These are phyloP conservation scores for Coemansia sp. DNA, from an alignment of 192 early-diverging fungal species.

Conservation along the genomic window DNA sequence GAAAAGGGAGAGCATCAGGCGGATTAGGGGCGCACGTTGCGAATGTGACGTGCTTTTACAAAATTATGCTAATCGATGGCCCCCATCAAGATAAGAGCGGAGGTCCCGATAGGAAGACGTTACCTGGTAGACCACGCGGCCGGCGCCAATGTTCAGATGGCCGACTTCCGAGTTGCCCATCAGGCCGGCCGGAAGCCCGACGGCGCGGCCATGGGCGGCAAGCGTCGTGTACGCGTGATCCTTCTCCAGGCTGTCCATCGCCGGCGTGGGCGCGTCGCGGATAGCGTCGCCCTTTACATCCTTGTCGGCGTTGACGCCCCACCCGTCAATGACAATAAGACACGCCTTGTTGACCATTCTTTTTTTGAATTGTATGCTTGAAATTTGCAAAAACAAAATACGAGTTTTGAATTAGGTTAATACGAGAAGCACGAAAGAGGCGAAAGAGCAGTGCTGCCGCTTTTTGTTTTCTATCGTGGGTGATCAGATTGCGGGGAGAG, in stretches of 20 bases:
- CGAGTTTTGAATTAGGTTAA: not conserved
- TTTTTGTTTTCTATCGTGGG: too few species aligned
- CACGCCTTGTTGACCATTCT: conserved; percentile 64
- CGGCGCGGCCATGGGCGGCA: conserved; percentile 89
- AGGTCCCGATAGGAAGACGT: too few species aligned
- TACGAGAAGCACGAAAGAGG: not conserved
- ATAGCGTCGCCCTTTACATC: conserved; percentile 86
- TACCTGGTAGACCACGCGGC: conserved; percentile 93
- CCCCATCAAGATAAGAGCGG: too few species aligned
- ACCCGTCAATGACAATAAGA: conserved; percentile 95
- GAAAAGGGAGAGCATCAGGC: not conserved
- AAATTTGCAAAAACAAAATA: conserved; percentile 6
- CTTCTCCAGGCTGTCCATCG: conserved; percentile 79
- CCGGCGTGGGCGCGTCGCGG: conserved; percentile 85
- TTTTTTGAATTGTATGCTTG: not conserved
- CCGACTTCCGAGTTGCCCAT: conserved; percentile 99
- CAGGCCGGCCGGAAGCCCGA: conserved; percentile 96
- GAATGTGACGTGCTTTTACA: not conserved
- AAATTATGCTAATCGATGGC: conserved; percentile 7
- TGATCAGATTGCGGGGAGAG: too few species aligned
- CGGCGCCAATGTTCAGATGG: conserved; percentile 99
- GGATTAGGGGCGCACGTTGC: not conserved
- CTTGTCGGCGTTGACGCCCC: conserved; percentile 79
- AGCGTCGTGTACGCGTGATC: conserved; percentile 72
- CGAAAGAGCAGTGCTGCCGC: too few species aligned